Conservation (phyloP, 2,329 filamentous ascomycete species). For the Aspergillus bombycis region DNA sequence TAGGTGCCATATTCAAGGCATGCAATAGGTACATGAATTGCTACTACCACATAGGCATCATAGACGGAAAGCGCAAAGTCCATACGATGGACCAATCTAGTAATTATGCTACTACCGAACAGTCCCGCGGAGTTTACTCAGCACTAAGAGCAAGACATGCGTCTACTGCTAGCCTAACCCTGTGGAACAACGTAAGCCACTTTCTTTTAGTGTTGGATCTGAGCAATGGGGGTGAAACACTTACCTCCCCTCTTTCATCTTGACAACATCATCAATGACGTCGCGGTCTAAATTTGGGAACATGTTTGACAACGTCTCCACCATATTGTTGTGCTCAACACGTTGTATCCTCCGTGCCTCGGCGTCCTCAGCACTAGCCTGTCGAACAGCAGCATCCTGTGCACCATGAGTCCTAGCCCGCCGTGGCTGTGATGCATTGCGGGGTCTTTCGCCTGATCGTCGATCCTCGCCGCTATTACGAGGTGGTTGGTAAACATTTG, state of each 20-base stretch:
- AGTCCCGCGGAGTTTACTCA: conserved; percentile 31
- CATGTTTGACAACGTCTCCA: conserved; percentile 94
- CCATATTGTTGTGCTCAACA: conserved; percentile 85
- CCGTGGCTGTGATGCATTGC: conserved; percentile 30
- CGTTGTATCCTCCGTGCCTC: conserved; percentile 82
- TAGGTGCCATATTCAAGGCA: conserved; percentile 1
- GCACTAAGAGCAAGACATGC: conserved; percentile 74
- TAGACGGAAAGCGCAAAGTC: neutral
- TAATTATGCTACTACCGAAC: conserved; percentile 15
- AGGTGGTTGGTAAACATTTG: conserved; percentile 49
- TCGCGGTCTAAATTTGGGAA: conserved; percentile 94
- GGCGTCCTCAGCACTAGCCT: conserved; percentile 86
- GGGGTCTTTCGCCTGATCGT: conserved; percentile 29
- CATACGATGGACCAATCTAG: neutral
- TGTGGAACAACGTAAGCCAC: conserved; percentile 39
- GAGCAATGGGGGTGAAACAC: conserved; percentile 38
- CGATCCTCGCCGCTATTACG: conserved; percentile 42
- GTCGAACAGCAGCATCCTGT: conserved; percentile 84
- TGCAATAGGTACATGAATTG: conserved; percentile 11
- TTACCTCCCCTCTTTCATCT: conserved; percentile 91
- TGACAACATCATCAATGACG: conserved; percentile 93
- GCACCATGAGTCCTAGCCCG: conserved; percentile 60
- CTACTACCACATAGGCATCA: neutral
- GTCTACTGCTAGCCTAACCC: conserved; percentile 83
- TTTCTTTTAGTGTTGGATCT: neutral